Conservation (phyloP, 768 basidiomycete species). For the Trametes cingulata region DNA sequence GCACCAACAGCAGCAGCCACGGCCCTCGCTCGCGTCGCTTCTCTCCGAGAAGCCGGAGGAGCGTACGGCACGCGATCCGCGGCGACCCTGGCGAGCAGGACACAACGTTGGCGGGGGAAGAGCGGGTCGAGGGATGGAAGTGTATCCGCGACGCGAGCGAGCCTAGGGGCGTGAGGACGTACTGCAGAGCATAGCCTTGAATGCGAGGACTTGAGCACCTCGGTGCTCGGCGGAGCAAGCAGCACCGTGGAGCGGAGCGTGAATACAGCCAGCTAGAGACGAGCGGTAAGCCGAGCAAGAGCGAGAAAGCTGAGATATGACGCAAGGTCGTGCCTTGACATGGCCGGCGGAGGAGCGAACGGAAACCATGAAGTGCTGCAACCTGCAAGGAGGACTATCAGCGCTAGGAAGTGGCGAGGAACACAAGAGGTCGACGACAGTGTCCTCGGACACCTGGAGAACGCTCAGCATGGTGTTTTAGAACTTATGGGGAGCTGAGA, state of each 20-base stretch:
- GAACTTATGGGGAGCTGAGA: too few relatives aligned
- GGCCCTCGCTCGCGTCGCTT: background rate
- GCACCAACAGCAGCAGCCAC: too few relatives aligned
- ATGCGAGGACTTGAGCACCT: background rate
- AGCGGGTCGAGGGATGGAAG: background rate
- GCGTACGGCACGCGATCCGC: conserved; percentile 13
- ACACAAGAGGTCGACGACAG: too few relatives aligned
- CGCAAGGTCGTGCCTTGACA: background rate
- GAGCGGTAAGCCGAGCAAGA: background rate
- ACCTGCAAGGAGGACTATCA: too few relatives aligned
- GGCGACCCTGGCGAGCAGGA: conserved; percentile 5
- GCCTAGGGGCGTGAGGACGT: too few relatives aligned
- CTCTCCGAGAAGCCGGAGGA: conserved; percentile 2
- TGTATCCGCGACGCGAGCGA: background rate
- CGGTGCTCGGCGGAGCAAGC: background rate
- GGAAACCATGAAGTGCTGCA: too few relatives aligned
- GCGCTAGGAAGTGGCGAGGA: too few relatives aligned
- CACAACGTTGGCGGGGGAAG: background rate
- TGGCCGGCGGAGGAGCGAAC: background rate
- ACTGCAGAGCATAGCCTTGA: too few relatives aligned
- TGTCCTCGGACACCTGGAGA: too few relatives aligned
- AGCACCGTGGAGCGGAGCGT: background rate
- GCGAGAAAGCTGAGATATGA: background rate
- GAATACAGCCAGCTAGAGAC: background rate
- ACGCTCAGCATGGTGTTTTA: too few relatives aligned